Conservation (phyloP, 2,329 filamentous ascomycete species). For the Conoideocrella luteorostrata region DNA sequence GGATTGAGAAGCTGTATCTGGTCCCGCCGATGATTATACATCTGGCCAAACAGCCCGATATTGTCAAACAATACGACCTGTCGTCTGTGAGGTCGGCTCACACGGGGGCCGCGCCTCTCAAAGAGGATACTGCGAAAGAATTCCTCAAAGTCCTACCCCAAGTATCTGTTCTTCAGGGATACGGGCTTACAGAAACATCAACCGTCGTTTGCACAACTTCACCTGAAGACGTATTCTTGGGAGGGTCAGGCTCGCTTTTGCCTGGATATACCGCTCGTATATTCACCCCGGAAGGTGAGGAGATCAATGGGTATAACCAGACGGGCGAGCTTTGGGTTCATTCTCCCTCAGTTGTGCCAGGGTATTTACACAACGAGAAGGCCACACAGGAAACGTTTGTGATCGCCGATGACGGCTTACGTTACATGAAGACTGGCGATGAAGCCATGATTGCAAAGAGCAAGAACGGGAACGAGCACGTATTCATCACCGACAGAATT, state of each 20-base stretch:
- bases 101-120: conserved; percentile 73
- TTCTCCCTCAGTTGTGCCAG: conserved; percentile 65
- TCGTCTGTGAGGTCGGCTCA: conserved; percentile 60
- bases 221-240: conserved; percentile 57
- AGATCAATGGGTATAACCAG: conserved; percentile 58
- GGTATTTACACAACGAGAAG: conserved; percentile 76
- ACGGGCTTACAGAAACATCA: conserved; percentile 66
- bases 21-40: conserved; percentile 71
- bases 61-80: conserved; percentile 63
- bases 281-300: conserved; percentile 35
- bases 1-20: conserved; percentile 56
- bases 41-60: conserved; percentile 58
- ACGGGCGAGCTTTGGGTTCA: conserved; percentile 76
- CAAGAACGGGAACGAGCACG: conserved; percentile 60
- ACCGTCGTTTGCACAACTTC: not conserved
- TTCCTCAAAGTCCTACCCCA: conserved; percentile 53
- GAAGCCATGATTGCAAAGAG: conserved; percentile 54
- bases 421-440: conserved; percentile 76
- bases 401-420: conserved; percentile 47
- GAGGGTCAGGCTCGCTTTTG: conserved; percentile 65
- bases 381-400: conserved; percentile 71
- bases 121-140: conserved; percentile 63
- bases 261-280: conserved; percentile 61
- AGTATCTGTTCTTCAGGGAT: conserved; percentile 63
- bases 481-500: conserved; percentile 73